A percentile compares a stretch with the other conserved stretches of the same genome.
Conservation (phyloP, 2,329 filamentous ascomycete genomes). For the Septoria linicola region DNA sequence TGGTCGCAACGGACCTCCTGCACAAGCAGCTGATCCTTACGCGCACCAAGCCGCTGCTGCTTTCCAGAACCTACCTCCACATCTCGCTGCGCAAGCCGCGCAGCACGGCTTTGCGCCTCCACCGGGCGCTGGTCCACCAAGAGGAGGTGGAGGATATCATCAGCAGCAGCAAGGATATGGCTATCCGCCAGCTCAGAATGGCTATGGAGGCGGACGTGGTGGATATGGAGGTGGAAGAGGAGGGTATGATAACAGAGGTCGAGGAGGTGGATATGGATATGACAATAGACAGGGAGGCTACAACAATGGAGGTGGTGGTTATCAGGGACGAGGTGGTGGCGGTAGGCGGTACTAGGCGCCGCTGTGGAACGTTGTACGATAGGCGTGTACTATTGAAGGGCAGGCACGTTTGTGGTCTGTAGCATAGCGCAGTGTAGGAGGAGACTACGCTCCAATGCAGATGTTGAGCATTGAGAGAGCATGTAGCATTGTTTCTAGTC, state of each 20-base stretch:
- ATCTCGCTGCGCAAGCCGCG: slow-evolving; percentile 38
- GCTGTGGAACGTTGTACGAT: neutral
- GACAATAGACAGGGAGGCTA: slow-evolving; percentile 26
- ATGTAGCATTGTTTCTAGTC: too few relatives aligned
- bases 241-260: slow-evolving; percentile 23
- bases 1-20: slow-evolving; percentile 21
- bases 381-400: too few relatives aligned
- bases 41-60: slow-evolving; percentile 23
- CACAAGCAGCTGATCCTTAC: slow-evolving; percentile 15
- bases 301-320: slow-evolving; percentile 31
- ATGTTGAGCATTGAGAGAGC: too few relatives aligned
- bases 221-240: slow-evolving; percentile 22
- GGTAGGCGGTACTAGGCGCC: too few relatives aligned
- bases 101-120: slow-evolving; percentile 34
- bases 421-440: too few relatives aligned
- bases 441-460: too few relatives aligned
- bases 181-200: slow-evolving; percentile 29
- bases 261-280: slow-evolving; percentile 24
- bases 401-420: too few relatives aligned
- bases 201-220: slow-evolving; percentile 19
- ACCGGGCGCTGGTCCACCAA: slow-evolving; percentile 21
- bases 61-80: slow-evolving; percentile 36
- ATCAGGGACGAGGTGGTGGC: slow-evolving; percentile 17
- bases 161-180: slow-evolving; percentile 24
- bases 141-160: slow-evolving; percentile 18